Base-by-base conservation (phyloP, 2,329 filamentous ascomycete genomes). In the Alternaria alternata region DNA sequence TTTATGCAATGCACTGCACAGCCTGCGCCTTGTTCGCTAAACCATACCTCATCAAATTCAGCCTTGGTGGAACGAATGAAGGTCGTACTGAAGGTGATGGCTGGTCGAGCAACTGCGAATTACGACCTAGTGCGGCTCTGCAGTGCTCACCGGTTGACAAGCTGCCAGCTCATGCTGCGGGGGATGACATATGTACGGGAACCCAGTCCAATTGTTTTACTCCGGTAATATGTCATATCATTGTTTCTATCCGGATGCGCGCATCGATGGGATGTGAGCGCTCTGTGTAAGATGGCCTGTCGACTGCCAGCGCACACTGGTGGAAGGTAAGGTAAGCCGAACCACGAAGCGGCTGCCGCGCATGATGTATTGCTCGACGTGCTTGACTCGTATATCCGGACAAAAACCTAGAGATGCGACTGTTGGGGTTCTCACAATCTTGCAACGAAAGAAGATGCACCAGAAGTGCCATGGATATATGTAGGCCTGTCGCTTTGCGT, bases 11-110 rank as follows among this genome's bases (percentile, higher is more conserved):
- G 73, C 69, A 72, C 72, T 68, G 73, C 69, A 72, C 72, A 71
- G 65, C 69, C 73, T 76, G 66, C 72, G 75, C 75, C 75, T 69
- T 71, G 62, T 62, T 73, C 71, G 71, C 73, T 71, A 71, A 65
- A 58, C 61, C 54, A 49, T 43, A 58, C 51, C 55, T 65, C 54
- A 66, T 67, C 64, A 68, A 67, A 62, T 53, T 60, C 62, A 48
- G 70, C 62, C 39, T 63, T 63, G 52, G 59, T 57, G 58, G 65
- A 61, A 63, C 64, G 58, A 66, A 65, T 68, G 34, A 42, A 54
- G 57, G 64, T 69, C 49, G 65, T 62, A 69, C 61, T 55, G 44
- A 51, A 58, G 60, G 57, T 52, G 61, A 63, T 51, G 47, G 54
- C 58, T 49, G 42, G 47, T 62, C 49, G 54, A 59, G 59, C 53